A percentile compares a stretch with the other conserved stretches of the same genome.
Conservation (phyloP, 2,329 filamentous ascomycete species). For the Lasiodiplodia citricola region DNA sequence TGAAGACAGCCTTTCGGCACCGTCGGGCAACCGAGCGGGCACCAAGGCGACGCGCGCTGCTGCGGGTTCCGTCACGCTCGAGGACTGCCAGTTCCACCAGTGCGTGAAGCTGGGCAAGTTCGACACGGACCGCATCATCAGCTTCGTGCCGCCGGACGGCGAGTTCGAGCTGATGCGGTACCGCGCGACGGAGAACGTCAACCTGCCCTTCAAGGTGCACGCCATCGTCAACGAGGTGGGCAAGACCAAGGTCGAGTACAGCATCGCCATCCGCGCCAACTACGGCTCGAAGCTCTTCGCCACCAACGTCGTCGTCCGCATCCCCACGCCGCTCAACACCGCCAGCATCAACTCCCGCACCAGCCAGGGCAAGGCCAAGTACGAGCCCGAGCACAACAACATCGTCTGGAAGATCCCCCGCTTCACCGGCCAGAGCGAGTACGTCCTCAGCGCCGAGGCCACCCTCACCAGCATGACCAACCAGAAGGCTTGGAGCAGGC, state of each 20-base stretch:
- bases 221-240: conserved; percentile 98
- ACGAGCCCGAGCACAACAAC: conserved; percentile 96
- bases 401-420: conserved; percentile 99
- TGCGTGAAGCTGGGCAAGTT: conserved; percentile 98
- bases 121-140: conserved; percentile 94
- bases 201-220: conserved; percentile 97
- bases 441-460: conserved; percentile 91
- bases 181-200: conserved; percentile 97
- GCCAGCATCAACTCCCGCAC: conserved; percentile 91
- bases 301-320: conserved; percentile 91
- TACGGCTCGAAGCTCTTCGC: conserved; percentile 96
- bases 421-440: conserved; percentile 98
- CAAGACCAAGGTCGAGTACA: conserved; percentile 97
- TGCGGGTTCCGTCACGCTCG: conserved; percentile 91
- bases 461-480: conserved; percentile 96
- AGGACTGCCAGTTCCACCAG: conserved; percentile 99
- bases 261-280: conserved; percentile 95
- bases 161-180: conserved; percentile 99
- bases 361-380: conserved; percentile 96
- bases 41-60: conserved; percentile 94
- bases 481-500: conserved; percentile 94
- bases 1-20: conserved; percentile 63
- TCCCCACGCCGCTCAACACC: conserved; percentile 95
- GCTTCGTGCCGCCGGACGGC: conserved; percentile 93
- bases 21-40: conserved; percentile 74